Base-by-base conservation (phyloP, 768 basidiomycete species). In the Rubroboletus satanas region DNA sequence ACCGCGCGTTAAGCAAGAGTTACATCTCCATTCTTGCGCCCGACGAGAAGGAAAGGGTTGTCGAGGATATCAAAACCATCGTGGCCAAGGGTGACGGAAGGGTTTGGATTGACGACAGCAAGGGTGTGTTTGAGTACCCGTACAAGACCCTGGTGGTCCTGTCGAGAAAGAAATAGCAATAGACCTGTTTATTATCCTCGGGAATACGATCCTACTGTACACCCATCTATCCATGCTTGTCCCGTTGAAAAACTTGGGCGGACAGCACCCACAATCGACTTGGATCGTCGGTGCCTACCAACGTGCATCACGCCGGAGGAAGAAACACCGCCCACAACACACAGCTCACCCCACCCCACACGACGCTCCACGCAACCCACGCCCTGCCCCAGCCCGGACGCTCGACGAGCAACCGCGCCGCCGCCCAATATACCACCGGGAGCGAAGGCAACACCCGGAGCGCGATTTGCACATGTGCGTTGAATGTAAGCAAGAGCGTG, bases 401-500 rank as follows among this genome's bases (percentile, higher is more conserved):
- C 55, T 79, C 73, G 33, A 83, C 59, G 35, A 88, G 65, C 18
- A 93, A 69, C 70, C 81, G 77, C 4, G 90, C 83, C n/a, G 87
- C 84, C 3, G 83, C 86, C 97, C 96, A 98, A 69, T 92, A 93
- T 1, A 83, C 73, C 45, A 88, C 74, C 0, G 96, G 96, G 70
- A 93, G 78, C 4, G 87, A 82, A 1, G 86, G 79, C 21, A 84
- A 83, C 12, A 88, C 75, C 7, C 95, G 86, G 2, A 98, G 81
- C 18, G 84, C 74, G 57, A 98, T 97, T 68, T 97, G 96, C 2
- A 85, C 86, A 63, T 98, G 91, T 0, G 93, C 89, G 17, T 82
- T 80, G 66, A 94, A 83, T 14, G 93, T 75, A 17, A 97, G 74
- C 37, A 88, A 73, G 37, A 76, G 66, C n/a, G 79, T 77, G 49